Evolutionary conservation across 208 protist genomes (phyloP), one percentile per base, ranked within the genome.

Genomic region (Dictyostelium gargantuum): DNA sequence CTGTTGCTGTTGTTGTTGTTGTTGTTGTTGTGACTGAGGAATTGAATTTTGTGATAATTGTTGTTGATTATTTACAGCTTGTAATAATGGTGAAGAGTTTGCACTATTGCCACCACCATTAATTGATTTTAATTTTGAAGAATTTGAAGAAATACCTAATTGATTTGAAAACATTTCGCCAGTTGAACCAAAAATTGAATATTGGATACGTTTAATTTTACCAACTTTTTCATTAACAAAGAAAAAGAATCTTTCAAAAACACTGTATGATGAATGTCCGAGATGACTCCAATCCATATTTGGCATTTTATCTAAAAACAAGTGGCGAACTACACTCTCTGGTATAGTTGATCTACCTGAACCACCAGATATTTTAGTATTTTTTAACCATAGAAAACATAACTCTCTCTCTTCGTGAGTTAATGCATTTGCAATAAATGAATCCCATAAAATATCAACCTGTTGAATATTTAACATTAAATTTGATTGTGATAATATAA

Each of bases 241-340:
- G 19, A 93, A 66, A 74, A 93, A 95, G 42, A 85, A 95, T 42
- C 80, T 38, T 35, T 94, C 91, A 72, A 93, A 95, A 15, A 95
- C 91, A 76, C 66, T 74, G 66, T 84, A 95, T 2, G 86, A 91
- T 6, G 84, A 73, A 38, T 66, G 54, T 40, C 85, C 91, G 23
- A 95, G 63, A 32, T 73, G 54, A 13, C 32, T 74, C 63, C 70
- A 76, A 63, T 93, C 85, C 82, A 95, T 91, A 61, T 68, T 76
- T 9, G 85, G 42, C 94, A 95, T 95, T 79, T 95, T 95, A 11
- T 94, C 85, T 13, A 94, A 26, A 66, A 95, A 95, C n/a, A 95
- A 80, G 54, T 95, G 85, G 29, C 80, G 58, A 17, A 94, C 79
- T 15, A 94, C 86, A n/a, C n/a, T 72, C 40, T 93, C 91, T 23